phyloP scores from a whole-genome alignment of 768 basidiomycete genomes.

The Pisolithus tinctorius region DNA sequence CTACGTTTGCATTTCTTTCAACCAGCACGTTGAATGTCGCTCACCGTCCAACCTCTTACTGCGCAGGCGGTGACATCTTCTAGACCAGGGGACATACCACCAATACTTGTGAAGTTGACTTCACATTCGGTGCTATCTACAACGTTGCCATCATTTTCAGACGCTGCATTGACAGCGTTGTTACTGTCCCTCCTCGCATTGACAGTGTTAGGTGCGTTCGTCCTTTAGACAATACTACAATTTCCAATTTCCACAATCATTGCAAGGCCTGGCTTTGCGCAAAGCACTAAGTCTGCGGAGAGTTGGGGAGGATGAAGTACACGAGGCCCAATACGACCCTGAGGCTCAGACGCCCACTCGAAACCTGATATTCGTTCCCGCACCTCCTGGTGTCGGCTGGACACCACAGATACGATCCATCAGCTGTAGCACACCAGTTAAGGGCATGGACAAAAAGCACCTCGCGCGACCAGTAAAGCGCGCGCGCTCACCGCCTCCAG shows the following conservation, averaged over 20 bases:
- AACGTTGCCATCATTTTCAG: neutral
- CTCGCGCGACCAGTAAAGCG: constrained; percentile 8
- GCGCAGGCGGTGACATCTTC: neutral
- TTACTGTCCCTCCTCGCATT: constrained; percentile 15
- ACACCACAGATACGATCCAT: constrained; percentile 28
- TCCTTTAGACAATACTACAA: neutral
- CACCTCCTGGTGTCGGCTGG: constrained; percentile 23
- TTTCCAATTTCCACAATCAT: neutral
- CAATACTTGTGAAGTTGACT: constrained; percentile 4
- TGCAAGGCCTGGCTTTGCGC: constrained; percentile 7
- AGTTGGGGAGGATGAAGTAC: no score
- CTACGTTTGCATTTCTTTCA: constrained; percentile 5
- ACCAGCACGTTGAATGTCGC: neutral
- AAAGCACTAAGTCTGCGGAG: constrained; percentile 6
- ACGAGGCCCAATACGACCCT: no score
- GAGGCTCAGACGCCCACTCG: constrained; percentile 9
- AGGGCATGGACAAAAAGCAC: constrained; percentile 34
- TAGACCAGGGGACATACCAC: neutral
- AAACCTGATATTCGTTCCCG: constrained; percentile 18
- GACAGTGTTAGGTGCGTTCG: constrained; percentile 20
- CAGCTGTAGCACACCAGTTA: constrained; percentile 39
- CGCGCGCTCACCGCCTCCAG: constrained; percentile 15
- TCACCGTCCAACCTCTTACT: neutral
- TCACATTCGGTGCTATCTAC: constrained; percentile 5
- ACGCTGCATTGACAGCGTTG: neutral